Evolutionary conservation across 768 basidiomycete species (phyloP).

Genomic region (Boletellus sp.): DNA sequence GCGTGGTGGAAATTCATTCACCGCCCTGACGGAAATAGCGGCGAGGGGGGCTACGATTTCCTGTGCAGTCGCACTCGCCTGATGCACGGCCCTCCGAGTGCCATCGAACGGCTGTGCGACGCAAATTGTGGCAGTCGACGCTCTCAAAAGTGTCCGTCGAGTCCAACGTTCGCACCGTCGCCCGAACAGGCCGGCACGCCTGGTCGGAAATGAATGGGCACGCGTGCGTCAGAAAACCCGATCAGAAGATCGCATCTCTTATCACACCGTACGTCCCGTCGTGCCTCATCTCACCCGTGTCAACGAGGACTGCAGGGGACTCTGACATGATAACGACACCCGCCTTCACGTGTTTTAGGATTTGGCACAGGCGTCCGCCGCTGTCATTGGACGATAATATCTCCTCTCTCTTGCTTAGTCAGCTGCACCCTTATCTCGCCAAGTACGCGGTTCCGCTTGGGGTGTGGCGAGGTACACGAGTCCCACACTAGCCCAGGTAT

Average conservation of each 20-base stretch:
- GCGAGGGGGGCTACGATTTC: too few species aligned
- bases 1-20: too few species aligned
- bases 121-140: neutral
- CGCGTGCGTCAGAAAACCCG: neutral
- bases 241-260: slow-evolving; percentile 5
- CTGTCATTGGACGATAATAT: slow-evolving; percentile 20
- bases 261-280: slow-evolving; percentile 10
- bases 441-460: neutral
- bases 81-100: too few species aligned
- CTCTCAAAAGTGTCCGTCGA: too few species aligned
- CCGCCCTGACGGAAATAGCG: too few species aligned
- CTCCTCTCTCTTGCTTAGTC: slow-evolving; percentile 19
- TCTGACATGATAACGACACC: slow-evolving; percentile 17
- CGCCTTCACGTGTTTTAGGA: neutral
- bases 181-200: neutral
- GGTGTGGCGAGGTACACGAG: slow-evolving; percentile 10
- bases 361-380: neutral
- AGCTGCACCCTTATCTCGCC: slow-evolving; percentile 20
- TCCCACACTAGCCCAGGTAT: slow-evolving; percentile 23
- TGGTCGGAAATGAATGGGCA: slow-evolving; percentile 1
- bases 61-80: too few species aligned
- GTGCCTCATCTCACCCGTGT: slow-evolving; percentile 3
- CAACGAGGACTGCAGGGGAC: neutral
- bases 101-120: neutral
- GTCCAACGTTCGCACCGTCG: too few species aligned